Percentiles rank a stretch among this genome's conserved stretches.
Conservation (phyloP, 441 rosid species). For the Geranium incanum region DNA sequence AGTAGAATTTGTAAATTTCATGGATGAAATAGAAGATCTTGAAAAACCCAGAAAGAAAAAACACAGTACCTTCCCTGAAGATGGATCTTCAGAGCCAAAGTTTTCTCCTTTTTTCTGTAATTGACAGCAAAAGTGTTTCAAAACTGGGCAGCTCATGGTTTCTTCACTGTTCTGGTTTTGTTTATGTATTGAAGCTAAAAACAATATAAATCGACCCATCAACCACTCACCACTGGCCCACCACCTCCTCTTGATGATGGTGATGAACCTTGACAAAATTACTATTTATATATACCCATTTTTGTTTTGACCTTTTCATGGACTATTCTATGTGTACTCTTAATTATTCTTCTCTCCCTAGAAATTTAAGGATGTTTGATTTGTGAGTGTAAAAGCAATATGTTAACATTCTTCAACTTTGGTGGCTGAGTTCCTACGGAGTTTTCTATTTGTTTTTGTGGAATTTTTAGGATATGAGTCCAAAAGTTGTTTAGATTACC, state of each 20-base stretch:
- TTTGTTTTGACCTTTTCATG: not conserved
- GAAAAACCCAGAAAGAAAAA: not conserved
- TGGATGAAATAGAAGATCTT: not conserved
- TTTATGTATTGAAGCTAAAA: not conserved
- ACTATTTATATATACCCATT: not conserved
- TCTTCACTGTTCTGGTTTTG: not conserved
- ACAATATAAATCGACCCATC: not conserved
- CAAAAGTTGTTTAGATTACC: no score
- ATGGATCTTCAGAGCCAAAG: slow-evolving; percentile 1
- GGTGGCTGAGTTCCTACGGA: not conserved
- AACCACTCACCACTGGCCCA: slow-evolving; percentile 1
- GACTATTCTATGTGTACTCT: not conserved
- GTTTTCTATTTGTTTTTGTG: not conserved
- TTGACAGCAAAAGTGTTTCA: not conserved
- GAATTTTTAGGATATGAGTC: not conserved
- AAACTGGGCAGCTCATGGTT: slow-evolving; percentile 3
- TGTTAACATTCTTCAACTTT: not conserved
- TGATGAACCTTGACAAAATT: not conserved
- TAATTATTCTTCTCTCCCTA: no score
- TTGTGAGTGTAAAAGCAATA: not conserved
- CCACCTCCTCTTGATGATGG: not conserved
- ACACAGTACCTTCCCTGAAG: not conserved
- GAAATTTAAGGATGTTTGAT: not conserved
- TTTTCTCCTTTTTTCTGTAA: not conserved
- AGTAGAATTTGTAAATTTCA: not conserved